Evolutionary conservation across 805 yeast species (phyloP), one percentile per base, ranked within the genome.

Genomic region (Trichomonascus vanleenenianus): DNA sequence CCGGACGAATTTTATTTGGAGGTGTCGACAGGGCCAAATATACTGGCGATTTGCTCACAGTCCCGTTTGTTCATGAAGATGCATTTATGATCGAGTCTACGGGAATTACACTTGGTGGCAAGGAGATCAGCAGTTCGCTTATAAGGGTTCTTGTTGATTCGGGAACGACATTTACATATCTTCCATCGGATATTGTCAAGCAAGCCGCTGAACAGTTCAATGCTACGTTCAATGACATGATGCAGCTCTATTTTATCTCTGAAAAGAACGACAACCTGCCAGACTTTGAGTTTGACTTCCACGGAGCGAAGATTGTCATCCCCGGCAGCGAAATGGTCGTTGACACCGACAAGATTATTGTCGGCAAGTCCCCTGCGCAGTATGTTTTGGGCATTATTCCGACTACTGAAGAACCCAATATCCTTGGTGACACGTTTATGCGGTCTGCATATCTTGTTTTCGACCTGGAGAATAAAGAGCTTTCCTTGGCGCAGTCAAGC

Each of bases 391-490:
- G 39, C 7, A 15, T 43, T 9, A 22, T 43, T 25, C 45, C 45
- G 11, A 27, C 35, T 19, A 25, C 19, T 11, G 10, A 10, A 10
- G 30, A 35, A 15, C 36, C 43, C 30, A 16, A 31, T 32, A 40
- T 43, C 12, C 58, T 77, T 15, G 84, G 85, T 16, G 83, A 78
- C 55, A 72, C 72, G 42, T 70, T 80, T 53, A 62, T 81, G 47
- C 67, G 79, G 48, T 69, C 74, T 46, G 79, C 80, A 2, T 82
- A 80, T 58, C 68, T 77, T 16, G 84, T 79, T n/a, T 79, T 73
- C 59, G 82, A 83, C 60, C 63, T 79, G 44, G 85, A 78, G 27
- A 72, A 72, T 54, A 63, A 62, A 43, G 70, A 74, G 54, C 65
- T 83, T 33, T 77, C 83, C 2, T 50, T 82, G 56, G 83, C 79